Evolutionary conservation across 257 asterid species (phyloP).

Genomic region (Solanum medicagineum): DNA sequence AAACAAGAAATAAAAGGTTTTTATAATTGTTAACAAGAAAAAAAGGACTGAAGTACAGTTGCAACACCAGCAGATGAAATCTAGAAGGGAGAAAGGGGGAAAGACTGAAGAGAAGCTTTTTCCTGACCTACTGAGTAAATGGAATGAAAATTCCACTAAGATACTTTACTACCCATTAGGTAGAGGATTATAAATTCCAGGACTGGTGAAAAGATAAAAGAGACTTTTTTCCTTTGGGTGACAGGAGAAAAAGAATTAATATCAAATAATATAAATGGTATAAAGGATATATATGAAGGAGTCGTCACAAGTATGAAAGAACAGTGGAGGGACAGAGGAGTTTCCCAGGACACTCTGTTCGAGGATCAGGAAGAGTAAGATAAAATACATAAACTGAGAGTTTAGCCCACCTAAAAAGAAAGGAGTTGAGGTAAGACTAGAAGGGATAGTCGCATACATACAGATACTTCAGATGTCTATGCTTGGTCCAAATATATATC

Average conservation of each 20-base stretch:
- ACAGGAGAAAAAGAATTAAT: neutral
- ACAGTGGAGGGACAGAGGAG: neutral
- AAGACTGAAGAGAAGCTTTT: neutral
- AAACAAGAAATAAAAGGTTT: neutral
- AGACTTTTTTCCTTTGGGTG: neutral
- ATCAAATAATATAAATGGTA: neutral
- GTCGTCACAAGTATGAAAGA: neutral
- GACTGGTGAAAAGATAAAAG: neutral
- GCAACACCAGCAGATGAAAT: neutral
- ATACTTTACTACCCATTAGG: neutral
- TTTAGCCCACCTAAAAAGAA: neutral
- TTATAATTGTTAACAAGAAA: neutral
- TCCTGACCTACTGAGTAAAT: neutral
- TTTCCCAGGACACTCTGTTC: neutral
- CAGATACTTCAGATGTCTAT: neutral
- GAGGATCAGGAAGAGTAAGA: neutral
- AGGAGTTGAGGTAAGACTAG: neutral
- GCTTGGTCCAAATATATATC: neutral
- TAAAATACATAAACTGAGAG: neutral
- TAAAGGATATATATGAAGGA: neutral
- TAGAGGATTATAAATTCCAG: neutral
- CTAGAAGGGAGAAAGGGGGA: neutral
- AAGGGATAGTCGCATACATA: neutral
- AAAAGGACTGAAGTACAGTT: neutral
- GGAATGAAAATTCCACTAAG: neutral